Base-by-base conservation (phyloP, 768 basidiomycete species). In the Kwoniella europaea region DNA sequence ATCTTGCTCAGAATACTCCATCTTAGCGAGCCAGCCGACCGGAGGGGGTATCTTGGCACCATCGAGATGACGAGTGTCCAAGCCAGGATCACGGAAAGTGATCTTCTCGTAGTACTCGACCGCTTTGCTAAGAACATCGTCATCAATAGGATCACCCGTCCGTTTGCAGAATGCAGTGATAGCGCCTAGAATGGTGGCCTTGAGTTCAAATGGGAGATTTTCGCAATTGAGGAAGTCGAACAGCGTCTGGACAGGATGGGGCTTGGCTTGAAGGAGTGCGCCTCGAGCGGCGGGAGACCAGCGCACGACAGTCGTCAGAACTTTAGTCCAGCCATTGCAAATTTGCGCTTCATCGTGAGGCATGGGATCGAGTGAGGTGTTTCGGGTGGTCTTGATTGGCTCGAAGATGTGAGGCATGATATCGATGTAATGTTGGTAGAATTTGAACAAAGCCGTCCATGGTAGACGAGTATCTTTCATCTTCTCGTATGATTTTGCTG, bases 1-100 rank as follows among this genome's bases (percentile, higher is more conserved):
- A 4, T 87, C 86, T 15, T 91, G 86, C 83, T 98, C 96, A 63
- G 94, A 89, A 74, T 93, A 91, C 74, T 94, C 93, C 72, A 98
- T 84, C 80, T 96, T 93, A 4, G 91, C 88, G 73, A 95, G 66
- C 80, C 80, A 81, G 27, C 80, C 80, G 9, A 78, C 71, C 2
- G 77, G 72, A 6, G 73, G 55, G 2, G 76, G 77, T 10, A 78
- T 59, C 29, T 65, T 71, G 10, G 68, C 35, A 12, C 44, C 35
- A n/a, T 76, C 76, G 20, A 74, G 35, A n/a, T 73, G 61, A 44
- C 74, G 57, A 10, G 66, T 74, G 35, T 77, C 76, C 4, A 75
- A 46, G 2, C 46, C 52, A 10, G 77, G 74, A 44, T 78, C 76
- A 2, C 67, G 46, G 69, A 74, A 78, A n/a, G 67, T 76, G 41